Evolutionary conservation across 352 stramenopile species (phyloP).

Genomic region (Nothophytophthora sp.): DNA sequence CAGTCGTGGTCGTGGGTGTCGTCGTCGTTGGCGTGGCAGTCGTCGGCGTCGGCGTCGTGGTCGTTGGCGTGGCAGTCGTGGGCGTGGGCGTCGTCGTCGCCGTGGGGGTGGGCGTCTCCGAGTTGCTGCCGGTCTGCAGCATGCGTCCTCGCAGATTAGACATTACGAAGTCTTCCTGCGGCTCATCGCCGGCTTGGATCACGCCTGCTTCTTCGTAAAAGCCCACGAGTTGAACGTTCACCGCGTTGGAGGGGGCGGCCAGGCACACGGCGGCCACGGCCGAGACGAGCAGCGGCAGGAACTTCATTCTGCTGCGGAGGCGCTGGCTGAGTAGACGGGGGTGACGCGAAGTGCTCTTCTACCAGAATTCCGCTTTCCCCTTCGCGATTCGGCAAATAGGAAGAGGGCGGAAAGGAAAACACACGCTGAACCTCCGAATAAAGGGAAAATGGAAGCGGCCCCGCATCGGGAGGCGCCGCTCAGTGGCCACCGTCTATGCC

Average conservation of each 20-base stretch:
- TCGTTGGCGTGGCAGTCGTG: constrained; percentile 9
- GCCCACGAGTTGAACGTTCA: background rate
- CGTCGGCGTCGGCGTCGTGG: constrained; percentile 9
- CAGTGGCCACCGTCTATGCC: too few relatives aligned
- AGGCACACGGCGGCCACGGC: constrained; percentile 21
- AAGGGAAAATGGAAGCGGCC: constrained; percentile 34
- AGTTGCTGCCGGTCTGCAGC: constrained; percentile 19
- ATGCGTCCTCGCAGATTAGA: constrained; percentile 21
- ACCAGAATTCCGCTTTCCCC: constrained; percentile 5
- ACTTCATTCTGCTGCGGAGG: constrained; percentile 31
- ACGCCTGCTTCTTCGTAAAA: constrained; percentile 18
- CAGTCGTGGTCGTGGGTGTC: background rate
- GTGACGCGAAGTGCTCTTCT: constrained; percentile 5
- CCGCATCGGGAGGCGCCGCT: too few relatives aligned
- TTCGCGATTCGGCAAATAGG: too few relatives aligned
- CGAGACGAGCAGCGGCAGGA: constrained; percentile 25
- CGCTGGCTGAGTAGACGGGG: constrained; percentile 20
- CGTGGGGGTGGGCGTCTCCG: constrained; percentile 4
- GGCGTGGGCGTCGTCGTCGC: constrained; percentile 6
- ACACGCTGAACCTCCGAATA: constrained; percentile 33
- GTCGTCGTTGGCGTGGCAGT: background rate
- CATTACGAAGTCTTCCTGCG: constrained; percentile 14
- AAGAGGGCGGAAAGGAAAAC: constrained; percentile 4
- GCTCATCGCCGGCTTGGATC: constrained; percentile 5
- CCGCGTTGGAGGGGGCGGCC: constrained; percentile 7